These are phyloP conservation scores for Lipomyces sp. DNA, from an alignment of 805 yeast genomes.

Conservation along the genomic window DNA sequence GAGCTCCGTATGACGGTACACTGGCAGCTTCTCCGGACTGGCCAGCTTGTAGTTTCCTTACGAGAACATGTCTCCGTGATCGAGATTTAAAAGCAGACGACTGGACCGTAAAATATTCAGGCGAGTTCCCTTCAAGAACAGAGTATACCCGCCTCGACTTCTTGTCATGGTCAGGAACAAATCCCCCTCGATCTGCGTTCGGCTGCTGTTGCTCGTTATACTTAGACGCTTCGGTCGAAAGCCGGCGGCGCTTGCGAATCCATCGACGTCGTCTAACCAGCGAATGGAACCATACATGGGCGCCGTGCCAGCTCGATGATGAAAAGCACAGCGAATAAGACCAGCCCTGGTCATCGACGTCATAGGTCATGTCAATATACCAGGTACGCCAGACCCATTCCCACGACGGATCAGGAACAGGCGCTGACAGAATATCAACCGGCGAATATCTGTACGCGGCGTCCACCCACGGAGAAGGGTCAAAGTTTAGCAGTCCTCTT, in stretches of 20 bases:
- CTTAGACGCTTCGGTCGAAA: neutral
- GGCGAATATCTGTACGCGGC: constrained; percentile 35
- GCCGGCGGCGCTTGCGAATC: constrained; percentile 43
- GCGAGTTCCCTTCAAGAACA: constrained; percentile 8
- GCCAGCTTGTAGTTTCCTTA: neutral
- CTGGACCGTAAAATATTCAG: constrained; percentile 14
- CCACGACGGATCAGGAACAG: constrained; percentile 60
- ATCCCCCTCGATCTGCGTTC: neutral
- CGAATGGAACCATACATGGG: constrained; percentile 52
- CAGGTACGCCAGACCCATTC: constrained; percentile 66
- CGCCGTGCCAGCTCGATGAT: constrained; percentile 58
- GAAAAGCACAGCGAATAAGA: constrained; percentile 54
- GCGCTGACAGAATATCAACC: constrained; percentile 35
- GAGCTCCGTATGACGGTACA: neutral
- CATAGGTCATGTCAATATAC: constrained; percentile 67
- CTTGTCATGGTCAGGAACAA: neutral
- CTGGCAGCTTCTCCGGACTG: neutral
- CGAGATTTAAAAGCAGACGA: constrained; percentile 5
- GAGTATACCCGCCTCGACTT: constrained; percentile 2
- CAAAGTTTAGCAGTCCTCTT: constrained; percentile 38
- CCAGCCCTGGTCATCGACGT: constrained; percentile 88
- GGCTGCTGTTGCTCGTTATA: neutral
- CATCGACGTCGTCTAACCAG: constrained; percentile 67
- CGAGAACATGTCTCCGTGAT: neutral
- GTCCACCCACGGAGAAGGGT: constrained; percentile 41